phyloP scores from a whole-genome alignment of 257 asterid species.

The Nicotiana tomentosiformis region DNA sequence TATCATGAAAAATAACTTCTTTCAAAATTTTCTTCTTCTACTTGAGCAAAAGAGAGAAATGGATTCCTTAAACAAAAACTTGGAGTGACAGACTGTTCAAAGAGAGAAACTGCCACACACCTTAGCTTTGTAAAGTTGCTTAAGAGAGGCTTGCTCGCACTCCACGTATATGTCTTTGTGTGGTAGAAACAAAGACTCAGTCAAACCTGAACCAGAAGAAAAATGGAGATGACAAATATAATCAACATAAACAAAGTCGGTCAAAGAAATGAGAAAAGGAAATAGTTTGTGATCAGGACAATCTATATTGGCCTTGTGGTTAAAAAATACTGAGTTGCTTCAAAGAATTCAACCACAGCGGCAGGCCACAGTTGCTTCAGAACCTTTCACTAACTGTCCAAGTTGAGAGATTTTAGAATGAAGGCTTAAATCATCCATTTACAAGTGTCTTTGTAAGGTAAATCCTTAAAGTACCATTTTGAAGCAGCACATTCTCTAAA shows the following conservation, averaged over 20 bases:
- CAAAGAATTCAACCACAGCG: background rate
- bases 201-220: constrained; percentile 59
- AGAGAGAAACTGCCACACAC: constrained; percentile 27
- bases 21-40: background rate
- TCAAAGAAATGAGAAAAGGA: background rate
- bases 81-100: background rate
- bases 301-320: background rate
- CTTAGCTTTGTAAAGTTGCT: constrained; percentile 85
- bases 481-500: background rate
- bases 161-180: constrained; percentile 87
- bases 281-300: background rate
- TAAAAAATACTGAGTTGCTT: background rate
- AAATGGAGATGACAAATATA: constrained; percentile 5
- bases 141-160: constrained; percentile 90
- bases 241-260: background rate
- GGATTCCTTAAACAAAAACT: constrained; percentile 1
- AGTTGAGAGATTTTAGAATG: background rate
- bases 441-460: background rate
- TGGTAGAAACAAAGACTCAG: constrained; percentile 85
- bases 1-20: background rate
- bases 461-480: background rate
- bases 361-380: background rate
- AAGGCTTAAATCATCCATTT: background rate
- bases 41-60: background rate
- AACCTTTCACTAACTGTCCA: background rate